Evolutionary conservation across 2,329 filamentous ascomycete genomes (phyloP).

Genomic region (Neobulgaria alba): DNA sequence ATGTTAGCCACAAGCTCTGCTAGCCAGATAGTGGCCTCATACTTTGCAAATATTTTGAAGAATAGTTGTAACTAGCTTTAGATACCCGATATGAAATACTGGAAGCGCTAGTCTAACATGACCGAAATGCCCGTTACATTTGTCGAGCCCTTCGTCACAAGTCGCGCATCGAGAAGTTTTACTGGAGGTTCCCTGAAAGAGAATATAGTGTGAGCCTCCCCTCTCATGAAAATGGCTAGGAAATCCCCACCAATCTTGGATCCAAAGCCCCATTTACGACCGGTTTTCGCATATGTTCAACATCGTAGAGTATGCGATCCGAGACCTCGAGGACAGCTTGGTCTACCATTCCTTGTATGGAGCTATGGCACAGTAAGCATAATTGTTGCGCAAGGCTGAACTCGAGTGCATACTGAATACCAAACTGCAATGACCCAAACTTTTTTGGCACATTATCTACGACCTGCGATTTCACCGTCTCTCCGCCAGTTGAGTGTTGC

Average conservation of each 20-base stretch:
- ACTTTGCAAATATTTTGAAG: conserved; percentile 92
- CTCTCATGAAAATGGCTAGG: not conserved
- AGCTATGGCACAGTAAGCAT: conserved; percentile 41
- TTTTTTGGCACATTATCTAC: conserved; percentile 50
- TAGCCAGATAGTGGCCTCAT: conserved; percentile 12
- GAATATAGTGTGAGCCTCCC: conserved; percentile 8
- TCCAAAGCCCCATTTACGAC: conserved; percentile 83
- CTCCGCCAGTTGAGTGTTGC: conserved; percentile 16
- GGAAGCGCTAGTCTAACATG: conserved; percentile 85
- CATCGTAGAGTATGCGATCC: conserved; percentile 88
- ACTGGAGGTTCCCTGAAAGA: conserved; percentile 63
- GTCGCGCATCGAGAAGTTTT: conserved; percentile 75
- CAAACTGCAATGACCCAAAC: conserved; percentile 78
- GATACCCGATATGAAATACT: conserved; percentile 91
- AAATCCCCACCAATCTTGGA: conserved; percentile 53
- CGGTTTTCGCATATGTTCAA: conserved; percentile 67
- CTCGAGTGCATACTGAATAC: conserved; percentile 59
- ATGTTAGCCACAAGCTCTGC: conserved; percentile 10
- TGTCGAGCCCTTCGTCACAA: conserved; percentile 70
- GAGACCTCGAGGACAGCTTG: conserved; percentile 92
- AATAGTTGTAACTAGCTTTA: conserved; percentile 86
- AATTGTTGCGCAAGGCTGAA: not conserved
- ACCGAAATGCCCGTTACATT: conserved; percentile 88
- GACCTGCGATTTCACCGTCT: conserved; percentile 71
- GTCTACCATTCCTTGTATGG: conserved; percentile 88